These are phyloP conservation scores for Candida mattraensis DNA, from an alignment of 805 yeast genomes.

Conservation along the genomic window DNA sequence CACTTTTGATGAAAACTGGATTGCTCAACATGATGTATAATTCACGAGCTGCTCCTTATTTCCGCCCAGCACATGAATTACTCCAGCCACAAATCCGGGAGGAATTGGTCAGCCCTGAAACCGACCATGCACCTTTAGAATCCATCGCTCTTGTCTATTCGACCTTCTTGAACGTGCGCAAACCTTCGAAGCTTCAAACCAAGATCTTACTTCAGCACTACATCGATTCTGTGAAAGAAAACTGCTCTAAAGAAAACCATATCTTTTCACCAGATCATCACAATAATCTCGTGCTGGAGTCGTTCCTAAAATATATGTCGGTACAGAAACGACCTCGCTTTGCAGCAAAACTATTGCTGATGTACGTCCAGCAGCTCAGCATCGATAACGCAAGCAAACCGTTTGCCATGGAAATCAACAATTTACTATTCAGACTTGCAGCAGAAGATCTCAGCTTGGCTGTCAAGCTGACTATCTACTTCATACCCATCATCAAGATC, in stretches of 20 bases:
- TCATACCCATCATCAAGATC: constrained; percentile 6
- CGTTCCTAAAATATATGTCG: constrained; percentile 18
- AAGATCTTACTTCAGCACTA: constrained; percentile 10
- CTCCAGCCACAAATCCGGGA: constrained; percentile 15
- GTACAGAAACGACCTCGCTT: constrained; percentile 8
- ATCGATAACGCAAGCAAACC: constrained; percentile 4
- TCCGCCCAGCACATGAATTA: constrained; percentile 9
- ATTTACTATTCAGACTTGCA: constrained; percentile 13
- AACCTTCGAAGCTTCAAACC: constrained; percentile 15
- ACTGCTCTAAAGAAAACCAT: constrained; percentile 9
- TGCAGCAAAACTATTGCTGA: constrained; percentile 12
- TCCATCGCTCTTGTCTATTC: constrained; percentile 10
- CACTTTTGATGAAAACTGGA: constrained; percentile 10
- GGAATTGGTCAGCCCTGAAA: constrained; percentile 10
- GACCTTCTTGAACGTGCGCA: constrained; percentile 1
- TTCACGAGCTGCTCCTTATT: constrained; percentile 2
- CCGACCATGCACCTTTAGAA: constrained; percentile 8
- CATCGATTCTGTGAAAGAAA: not conserved
- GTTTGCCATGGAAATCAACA: constrained; percentile 10
- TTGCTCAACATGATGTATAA: constrained; percentile 17
- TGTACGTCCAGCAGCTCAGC: constrained; percentile 2
- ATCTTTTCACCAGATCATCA: constrained; percentile 20
- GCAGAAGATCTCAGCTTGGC: constrained; percentile 13
- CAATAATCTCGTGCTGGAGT: constrained; percentile 18
- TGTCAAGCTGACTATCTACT: constrained; percentile 4